These are phyloP conservation scores for Flueggea neowawraea DNA, from an alignment of 441 rosid genomes.

Conservation along the genomic window DNA sequence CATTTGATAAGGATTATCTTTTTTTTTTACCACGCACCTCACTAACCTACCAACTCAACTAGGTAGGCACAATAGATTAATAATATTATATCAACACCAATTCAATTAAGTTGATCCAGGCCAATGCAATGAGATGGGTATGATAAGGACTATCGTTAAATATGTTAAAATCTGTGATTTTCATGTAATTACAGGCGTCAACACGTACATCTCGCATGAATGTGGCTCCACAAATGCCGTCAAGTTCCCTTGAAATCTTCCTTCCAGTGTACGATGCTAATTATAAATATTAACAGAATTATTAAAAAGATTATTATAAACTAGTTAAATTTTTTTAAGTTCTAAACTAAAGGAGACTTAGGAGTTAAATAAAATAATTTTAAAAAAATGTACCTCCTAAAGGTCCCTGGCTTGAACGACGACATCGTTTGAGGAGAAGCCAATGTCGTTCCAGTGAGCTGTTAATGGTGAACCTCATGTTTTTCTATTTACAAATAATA, in stretches of 20 bases:
- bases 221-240: constrained; percentile 23
- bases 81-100: too few species aligned
- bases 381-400: constrained; percentile 28
- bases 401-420: constrained; percentile 37
- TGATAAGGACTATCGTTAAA: too few species aligned
- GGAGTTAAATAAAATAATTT: background rate
- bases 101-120: too few species aligned
- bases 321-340: background rate
- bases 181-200: constrained; percentile 11
- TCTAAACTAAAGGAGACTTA: too few species aligned
- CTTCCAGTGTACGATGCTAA: constrained; percentile 16
- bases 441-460: constrained; percentile 43
- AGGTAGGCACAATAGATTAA: too few species aligned
- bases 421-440: constrained; percentile 12
- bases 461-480: constrained; percentile 17
- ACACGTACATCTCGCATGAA: constrained; percentile 41
- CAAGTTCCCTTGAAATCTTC: constrained; percentile 16
- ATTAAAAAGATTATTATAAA: background rate
- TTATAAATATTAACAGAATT: too few species aligned
- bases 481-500: constrained; percentile 32
- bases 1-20: too few species aligned
- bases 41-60: too few species aligned
- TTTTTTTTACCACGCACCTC: too few species aligned
- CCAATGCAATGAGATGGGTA: too few species aligned
- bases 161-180: too few species aligned